Conservation (phyloP, 176 grass and related monocot species). For the Rhipidocladum racemiflorum region DNA sequence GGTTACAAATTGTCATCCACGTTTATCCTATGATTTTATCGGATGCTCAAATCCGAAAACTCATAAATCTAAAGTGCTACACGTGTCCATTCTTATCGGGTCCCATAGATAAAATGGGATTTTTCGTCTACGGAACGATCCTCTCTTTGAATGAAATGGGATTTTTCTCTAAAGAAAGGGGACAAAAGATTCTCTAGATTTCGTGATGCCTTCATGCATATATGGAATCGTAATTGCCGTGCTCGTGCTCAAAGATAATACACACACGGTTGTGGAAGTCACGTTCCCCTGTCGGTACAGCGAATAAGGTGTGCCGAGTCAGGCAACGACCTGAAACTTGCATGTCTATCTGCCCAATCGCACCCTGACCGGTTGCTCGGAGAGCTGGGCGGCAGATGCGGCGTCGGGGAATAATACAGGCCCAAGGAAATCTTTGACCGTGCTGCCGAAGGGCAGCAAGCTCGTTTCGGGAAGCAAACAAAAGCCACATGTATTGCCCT, state of each 20-base stretch:
- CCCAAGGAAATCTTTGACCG: slow-evolving; percentile 38
- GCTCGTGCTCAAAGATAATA: neutral
- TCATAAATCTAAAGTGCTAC: no score
- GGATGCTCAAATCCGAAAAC: no score
- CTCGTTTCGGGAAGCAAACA: neutral
- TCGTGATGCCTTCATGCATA: neutral
- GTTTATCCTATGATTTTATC: no score
- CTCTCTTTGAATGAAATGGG: neutral
- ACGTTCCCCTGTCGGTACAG: neutral
- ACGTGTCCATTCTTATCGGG: no score
- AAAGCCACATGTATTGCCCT: neutral
- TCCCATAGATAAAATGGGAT: no score
- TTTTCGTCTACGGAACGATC: no score
- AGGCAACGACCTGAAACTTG: slow-evolving; percentile 40
- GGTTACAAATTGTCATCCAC: no score
- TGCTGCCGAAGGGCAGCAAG: neutral
- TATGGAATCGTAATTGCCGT: neutral
- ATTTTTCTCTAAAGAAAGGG: no score
- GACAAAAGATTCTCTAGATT: neutral
- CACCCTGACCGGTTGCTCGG: neutral
- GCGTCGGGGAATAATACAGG: neutral
- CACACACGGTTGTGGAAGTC: neutral
- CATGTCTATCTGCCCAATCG: slow-evolving; percentile 33
- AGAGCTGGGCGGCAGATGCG: slow-evolving; percentile 13
- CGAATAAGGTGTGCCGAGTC: neutral